phyloP scores from a whole-genome alignment of 768 basidiomycete genomes.

The Lactarius evosmus region DNA sequence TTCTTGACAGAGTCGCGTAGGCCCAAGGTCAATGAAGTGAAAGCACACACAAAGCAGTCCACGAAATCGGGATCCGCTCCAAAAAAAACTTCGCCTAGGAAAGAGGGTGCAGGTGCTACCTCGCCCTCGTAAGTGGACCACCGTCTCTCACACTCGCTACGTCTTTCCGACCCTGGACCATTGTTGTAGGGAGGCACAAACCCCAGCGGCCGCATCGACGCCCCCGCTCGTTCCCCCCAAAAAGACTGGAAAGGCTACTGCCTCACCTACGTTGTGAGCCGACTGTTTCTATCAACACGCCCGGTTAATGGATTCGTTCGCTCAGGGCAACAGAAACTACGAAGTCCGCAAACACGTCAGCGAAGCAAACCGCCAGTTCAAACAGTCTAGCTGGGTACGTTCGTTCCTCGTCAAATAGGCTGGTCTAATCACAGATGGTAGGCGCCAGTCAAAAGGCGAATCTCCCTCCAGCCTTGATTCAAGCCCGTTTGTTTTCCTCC shows the following conservation, averaged over 20 bases:
- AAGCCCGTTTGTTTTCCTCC: background rate
- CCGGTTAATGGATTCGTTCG: background rate
- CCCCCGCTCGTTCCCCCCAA: background rate
- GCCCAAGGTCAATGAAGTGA: background rate
- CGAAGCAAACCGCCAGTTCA: background rate
- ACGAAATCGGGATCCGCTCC: background rate
- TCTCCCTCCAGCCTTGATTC: background rate
- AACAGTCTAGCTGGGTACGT: background rate
- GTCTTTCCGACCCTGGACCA: background rate
- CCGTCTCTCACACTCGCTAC: background rate
- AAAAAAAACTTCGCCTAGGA: background rate
- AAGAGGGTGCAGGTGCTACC: background rate
- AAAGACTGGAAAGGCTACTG: background rate
- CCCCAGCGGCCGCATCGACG: background rate
- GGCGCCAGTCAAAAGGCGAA: background rate
- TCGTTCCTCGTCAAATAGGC: background rate
- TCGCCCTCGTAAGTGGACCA: background rate
- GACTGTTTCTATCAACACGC: background rate
- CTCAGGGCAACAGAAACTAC: background rate
- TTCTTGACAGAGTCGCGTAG: slow-evolving; percentile 1
- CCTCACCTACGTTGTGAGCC: background rate
- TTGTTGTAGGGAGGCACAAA: background rate
- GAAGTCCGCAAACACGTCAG: background rate
- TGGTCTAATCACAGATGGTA: background rate
- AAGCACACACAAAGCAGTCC: background rate